Evolutionary conservation across 148 eudicot genomes (phyloP).

Genomic region (Silene conica): DNA sequence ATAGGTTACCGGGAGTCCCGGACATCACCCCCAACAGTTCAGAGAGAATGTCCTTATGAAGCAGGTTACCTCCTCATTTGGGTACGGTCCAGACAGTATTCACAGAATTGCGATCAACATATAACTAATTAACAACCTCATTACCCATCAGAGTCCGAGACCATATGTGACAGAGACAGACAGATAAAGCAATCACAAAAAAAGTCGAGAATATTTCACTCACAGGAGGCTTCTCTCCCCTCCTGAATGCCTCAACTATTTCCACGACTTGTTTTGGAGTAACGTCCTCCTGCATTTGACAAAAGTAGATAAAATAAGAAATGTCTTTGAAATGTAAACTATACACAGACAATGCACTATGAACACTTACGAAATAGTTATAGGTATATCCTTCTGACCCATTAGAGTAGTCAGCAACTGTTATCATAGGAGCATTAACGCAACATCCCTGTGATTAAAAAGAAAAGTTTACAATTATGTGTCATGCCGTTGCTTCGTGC

Average conservation of each 20-base stretch:
- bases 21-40: background rate
- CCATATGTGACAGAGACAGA: background rate
- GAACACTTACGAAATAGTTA: slow-evolving; percentile 66
- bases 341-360: background rate
- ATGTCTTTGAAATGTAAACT: background rate
- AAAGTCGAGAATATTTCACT: slow-evolving; percentile 26
- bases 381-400: slow-evolving; percentile 94
- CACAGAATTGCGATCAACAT: background rate
- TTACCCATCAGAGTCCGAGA: too few species aligned
- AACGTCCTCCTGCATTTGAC: slow-evolving; percentile 66
- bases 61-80: too few species aligned
- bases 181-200: background rate
- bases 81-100: too few species aligned
- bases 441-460: slow-evolving; percentile 74
- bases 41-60: too few species aligned
- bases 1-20: background rate
- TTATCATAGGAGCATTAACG: slow-evolving; percentile 99
- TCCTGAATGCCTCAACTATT: slow-evolving; percentile 69
- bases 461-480: slow-evolving; percentile 8
- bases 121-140: background rate
- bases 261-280: slow-evolving; percentile 81
- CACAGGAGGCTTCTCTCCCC: slow-evolving; percentile 92
- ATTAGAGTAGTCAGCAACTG: slow-evolving; percentile 91
- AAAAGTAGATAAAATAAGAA: background rate
- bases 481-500: background rate